A percentile compares a stretch with the other conserved stretches of the same genome.
These are phyloP conservation scores for Yamadazyma atmosphaerica DNA, from an alignment of 1,139 yeast genomes.

Conservation along the genomic window DNA sequence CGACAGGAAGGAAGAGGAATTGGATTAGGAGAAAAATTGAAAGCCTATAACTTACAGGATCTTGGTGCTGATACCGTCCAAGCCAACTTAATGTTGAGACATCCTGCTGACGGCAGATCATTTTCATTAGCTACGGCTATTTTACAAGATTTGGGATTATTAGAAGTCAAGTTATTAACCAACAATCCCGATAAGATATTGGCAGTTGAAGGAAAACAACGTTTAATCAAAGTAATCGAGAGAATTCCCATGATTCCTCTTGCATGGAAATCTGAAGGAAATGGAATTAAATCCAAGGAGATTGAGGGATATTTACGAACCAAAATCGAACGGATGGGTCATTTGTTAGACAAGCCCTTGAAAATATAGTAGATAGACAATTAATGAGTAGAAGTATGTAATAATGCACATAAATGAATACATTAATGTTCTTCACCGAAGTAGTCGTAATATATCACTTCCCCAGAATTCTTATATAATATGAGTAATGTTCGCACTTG, in stretches of 20 bases:
- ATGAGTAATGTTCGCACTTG: too few relatives aligned
- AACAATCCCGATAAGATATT: conserved; percentile 95
- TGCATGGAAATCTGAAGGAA: conserved; percentile 64
- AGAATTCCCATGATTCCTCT: conserved; percentile 96
- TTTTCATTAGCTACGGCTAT: conserved; percentile 95
- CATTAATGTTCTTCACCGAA: too few relatives aligned
- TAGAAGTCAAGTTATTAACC: conserved; percentile 74
- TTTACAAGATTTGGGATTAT: conserved; percentile 75
- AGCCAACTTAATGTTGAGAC: conserved; percentile 88
- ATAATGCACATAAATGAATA: too few relatives aligned
- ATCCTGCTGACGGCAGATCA: conserved; percentile 95
- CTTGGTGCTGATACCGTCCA: conserved; percentile 98
- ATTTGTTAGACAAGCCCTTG: conserved; percentile 40
- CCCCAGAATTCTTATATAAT: too few relatives aligned
- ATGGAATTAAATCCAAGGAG: conserved; percentile 80
- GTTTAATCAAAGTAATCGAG: conserved; percentile 70
- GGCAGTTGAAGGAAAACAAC: conserved; percentile 86
- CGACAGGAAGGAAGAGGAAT: conserved; percentile 99
- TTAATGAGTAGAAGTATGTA: too few relatives aligned
- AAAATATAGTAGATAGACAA: conserved; percentile 8
- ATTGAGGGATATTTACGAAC: conserved; percentile 92
- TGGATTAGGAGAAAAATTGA: conserved; percentile 93
- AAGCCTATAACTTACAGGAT: conserved; percentile 96
- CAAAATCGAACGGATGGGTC: conserved; percentile 97
- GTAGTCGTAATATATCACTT: too few relatives aligned